Conservation (phyloP, 2,329 filamentous ascomycete genomes). For the Pseudonectria buxi region DNA sequence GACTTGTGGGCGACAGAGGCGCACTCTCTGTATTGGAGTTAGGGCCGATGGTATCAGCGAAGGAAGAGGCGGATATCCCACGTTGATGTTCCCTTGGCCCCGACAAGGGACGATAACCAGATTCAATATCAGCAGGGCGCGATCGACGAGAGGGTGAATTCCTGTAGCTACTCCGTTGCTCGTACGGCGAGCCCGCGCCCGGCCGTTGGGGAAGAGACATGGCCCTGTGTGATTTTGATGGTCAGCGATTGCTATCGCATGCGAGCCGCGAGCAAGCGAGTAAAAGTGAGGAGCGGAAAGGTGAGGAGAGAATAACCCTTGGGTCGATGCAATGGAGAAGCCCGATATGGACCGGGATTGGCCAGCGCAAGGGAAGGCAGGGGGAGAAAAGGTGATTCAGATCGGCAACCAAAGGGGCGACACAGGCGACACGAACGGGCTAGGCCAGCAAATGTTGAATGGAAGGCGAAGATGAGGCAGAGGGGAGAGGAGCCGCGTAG, state of each 20-base stretch:
- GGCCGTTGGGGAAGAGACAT: slow-evolving; percentile 62
- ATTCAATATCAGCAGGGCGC: slow-evolving; percentile 64
- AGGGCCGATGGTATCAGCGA: slow-evolving; percentile 51
- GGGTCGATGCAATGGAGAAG: too few relatives aligned
- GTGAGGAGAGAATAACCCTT: slow-evolving; percentile 6
- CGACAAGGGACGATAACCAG: slow-evolving; percentile 44
- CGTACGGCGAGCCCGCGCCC: slow-evolving; percentile 53
- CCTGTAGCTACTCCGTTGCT: slow-evolving; percentile 58
- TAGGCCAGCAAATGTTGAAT: too few relatives aligned
- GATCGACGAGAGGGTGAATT: slow-evolving; percentile 61
- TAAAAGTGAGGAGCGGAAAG: slow-evolving; percentile 2
- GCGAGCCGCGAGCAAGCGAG: background rate
- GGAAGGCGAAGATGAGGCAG: too few relatives aligned
- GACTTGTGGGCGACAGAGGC: slow-evolving; percentile 44
- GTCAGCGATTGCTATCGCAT: slow-evolving; percentile 6
- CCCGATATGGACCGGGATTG: too few relatives aligned
- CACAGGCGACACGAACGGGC: too few relatives aligned
- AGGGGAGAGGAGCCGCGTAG: too few relatives aligned
- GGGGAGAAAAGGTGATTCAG: too few relatives aligned
- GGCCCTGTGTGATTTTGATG: slow-evolving; percentile 28
- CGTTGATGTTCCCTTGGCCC: slow-evolving; percentile 42
- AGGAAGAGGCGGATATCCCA: slow-evolving; percentile 51
- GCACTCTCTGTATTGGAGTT: slow-evolving; percentile 49
- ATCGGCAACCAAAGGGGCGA: too few relatives aligned
- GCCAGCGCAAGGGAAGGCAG: too few relatives aligned